These are phyloP conservation scores for Xanthoparmelia taractica DNA, from an alignment of 495 filamentous ascomycete species.

Conservation along the genomic window DNA sequence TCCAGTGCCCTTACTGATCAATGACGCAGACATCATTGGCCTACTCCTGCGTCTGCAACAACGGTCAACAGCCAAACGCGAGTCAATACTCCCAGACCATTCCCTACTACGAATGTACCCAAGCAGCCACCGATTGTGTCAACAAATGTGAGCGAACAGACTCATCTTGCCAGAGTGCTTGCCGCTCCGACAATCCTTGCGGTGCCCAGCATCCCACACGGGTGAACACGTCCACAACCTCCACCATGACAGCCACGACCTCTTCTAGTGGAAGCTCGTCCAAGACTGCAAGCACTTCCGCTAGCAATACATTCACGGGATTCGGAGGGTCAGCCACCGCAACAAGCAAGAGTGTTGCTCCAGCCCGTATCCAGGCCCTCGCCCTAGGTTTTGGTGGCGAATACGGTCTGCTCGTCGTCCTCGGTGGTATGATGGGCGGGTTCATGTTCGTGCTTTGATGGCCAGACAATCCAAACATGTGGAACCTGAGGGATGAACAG, in stretches of 20 bases:
- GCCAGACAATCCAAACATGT: background rate
- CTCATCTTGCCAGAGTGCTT: constrained; percentile 53
- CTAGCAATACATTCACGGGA: constrained; percentile 41
- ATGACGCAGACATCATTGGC: constrained; percentile 49
- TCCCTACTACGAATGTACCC: constrained; percentile 74
- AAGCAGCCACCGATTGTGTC: constrained; percentile 65
- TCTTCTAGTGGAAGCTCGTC: constrained; percentile 34
- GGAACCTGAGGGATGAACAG: too few species aligned
- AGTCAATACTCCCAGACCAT: constrained; percentile 80
- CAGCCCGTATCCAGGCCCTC: constrained; percentile 33
- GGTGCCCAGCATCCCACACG: constrained; percentile 64
- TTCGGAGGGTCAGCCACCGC: constrained; percentile 38
- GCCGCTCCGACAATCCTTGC: constrained; percentile 67
- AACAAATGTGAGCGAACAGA: constrained; percentile 45
- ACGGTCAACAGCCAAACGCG: constrained; percentile 63
- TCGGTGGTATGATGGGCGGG: constrained; percentile 54
- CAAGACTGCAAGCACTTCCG: constrained; percentile 23
- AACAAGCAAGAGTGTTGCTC: constrained; percentile 29
- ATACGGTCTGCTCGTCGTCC: constrained; percentile 50
- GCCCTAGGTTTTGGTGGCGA: constrained; percentile 47
- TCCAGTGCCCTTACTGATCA: constrained; percentile 2
- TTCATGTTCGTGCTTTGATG: constrained; percentile 53
- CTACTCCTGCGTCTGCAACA: constrained; percentile 70
- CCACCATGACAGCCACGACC: constrained; percentile 39
- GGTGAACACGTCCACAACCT: constrained; percentile 45